A percentile compares a stretch with the other conserved stretches of the same genome.
phyloP scores from a whole-genome alignment of 441 rosid species.

The Omphalea diandra region DNA sequence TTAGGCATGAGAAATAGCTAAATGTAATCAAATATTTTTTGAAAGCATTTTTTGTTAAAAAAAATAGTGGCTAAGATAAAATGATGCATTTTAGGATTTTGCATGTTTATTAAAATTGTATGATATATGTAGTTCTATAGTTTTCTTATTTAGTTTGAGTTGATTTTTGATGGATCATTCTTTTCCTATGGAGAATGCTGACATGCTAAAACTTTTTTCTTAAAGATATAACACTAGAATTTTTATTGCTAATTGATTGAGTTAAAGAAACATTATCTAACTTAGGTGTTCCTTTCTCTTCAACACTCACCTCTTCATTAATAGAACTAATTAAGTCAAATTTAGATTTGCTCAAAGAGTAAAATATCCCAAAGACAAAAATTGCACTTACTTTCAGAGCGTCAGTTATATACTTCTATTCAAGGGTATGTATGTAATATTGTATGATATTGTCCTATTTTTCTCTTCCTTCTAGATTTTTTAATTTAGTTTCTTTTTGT shows the following conservation, averaged over 20 bases:
- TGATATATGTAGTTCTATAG: no score
- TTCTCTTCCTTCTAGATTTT: conserved; percentile 4
- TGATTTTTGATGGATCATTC: conserved; percentile 9
- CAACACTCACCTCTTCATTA: conserved; percentile 58
- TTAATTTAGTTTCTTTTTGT: conserved; percentile 16
- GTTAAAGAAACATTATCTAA: conserved; percentile 54
- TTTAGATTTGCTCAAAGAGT: conserved; percentile 59
- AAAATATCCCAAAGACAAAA: conserved; percentile 66
- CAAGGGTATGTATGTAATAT: conserved; percentile 54
- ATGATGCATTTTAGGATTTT: no score
- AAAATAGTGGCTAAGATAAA: no score
- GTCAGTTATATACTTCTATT: conserved; percentile 68
- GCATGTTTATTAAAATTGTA: no score
- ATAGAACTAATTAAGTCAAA: conserved; percentile 44
- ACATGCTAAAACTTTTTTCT: conserved; percentile 54
- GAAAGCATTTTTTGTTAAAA: no score
- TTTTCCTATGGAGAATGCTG: conserved; percentile 42
- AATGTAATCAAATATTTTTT: no score
- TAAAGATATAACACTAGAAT: conserved; percentile 56
- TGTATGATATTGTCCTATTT: conserved; percentile 11
- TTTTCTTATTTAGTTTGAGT: no score
- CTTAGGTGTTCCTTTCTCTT: conserved; percentile 37
- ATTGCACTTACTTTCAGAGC: conserved; percentile 68
- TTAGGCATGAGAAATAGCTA: no score
- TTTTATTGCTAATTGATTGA: conserved; percentile 65